Base-by-base conservation (phyloP, 2,329 filamentous ascomycete species). In the Tolypocladium tundrense region DNA sequence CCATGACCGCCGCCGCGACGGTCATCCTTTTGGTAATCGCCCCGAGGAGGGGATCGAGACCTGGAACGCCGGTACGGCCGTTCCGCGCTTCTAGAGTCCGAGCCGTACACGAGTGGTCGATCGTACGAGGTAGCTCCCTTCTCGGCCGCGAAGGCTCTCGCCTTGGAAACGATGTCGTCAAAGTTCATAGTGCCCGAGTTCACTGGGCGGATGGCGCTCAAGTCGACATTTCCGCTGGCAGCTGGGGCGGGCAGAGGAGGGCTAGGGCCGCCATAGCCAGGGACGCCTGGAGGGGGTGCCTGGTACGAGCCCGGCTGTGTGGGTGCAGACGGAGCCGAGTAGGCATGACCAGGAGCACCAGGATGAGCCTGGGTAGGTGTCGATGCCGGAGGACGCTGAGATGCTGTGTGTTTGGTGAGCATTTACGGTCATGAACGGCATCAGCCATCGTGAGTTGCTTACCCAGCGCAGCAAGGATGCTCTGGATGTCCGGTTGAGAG, bases 161-260 rank as follows among this genome's bases (percentile, higher is more conserved):
- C 91, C 70, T 91, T 90, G 43, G 91, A 89, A 65, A 96, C 87
- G 54, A 90, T 88, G 70, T 95, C 90, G 59, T 88, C 83, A 62
- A 96, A 87, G 72, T 87, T 93, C 65, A 95, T 87, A 24, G 88
- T 90, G 59, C 91, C 91, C 37, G 88, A 89, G 69, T 82, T 90
- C 57, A 88, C 82, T 5, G 91, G 90, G 66, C 88, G 88, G 68
- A 94, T 90, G 57, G 83, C 81, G 73, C 87, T 92, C 56, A 96
- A 74, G 68, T 96, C 90, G 61, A 95, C 78, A 65, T 84, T 91
- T 55, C 90, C 90, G 59, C 88, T 88, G 58, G 81, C 81, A 7
- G 87, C 83, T 2, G 89, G 88, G 64, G 86, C 85, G 3, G 88
- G 88, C 37, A 88, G 75, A 37, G 73, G 69, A 65, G 79, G 83